phyloP scores from a whole-genome alignment of 2,329 filamentous ascomycete species.

The Alternaria panax region DNA sequence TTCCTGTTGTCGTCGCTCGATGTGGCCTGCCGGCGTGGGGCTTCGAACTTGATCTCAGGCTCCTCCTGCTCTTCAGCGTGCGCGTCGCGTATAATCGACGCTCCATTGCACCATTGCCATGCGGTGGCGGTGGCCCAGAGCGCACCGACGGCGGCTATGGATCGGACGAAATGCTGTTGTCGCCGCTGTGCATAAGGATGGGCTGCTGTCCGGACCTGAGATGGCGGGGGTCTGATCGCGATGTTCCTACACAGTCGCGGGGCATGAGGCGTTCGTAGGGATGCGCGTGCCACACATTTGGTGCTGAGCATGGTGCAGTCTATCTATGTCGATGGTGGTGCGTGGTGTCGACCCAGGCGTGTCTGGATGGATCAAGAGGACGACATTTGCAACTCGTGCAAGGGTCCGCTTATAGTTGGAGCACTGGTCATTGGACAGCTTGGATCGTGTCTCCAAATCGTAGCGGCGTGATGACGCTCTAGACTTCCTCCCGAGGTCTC shows the following conservation, averaged over 20 bases:
- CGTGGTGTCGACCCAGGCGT: conserved; percentile 6
- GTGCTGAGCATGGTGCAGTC: conserved; percentile 41
- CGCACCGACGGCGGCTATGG: conserved; percentile 52
- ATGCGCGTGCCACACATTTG: conserved; percentile 42
- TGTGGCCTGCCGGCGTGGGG: conserved; percentile 61
- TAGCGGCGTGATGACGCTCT: conserved; percentile 17
- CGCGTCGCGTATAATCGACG: conserved; percentile 49
- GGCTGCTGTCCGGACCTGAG: conserved; percentile 35
- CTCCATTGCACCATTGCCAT: conserved; percentile 54
- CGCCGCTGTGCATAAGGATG: conserved; percentile 54
- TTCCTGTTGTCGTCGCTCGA: conserved; percentile 78
- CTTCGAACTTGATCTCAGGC: conserved; percentile 73
- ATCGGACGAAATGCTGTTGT: conserved; percentile 56
- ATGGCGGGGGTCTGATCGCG: conserved; percentile 24
- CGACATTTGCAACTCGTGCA: conserved; percentile 19
- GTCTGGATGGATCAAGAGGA: conserved; percentile 18
- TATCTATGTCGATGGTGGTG: conserved; percentile 8
- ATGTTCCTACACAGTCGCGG: conserved; percentile 39
- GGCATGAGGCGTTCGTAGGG: conserved; percentile 32
- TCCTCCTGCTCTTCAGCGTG: conserved; percentile 61
- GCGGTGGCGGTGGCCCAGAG: conserved; percentile 55
- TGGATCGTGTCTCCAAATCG: conserved; percentile 18
- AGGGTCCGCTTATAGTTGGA: conserved; percentile 12
- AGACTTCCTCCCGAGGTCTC: conserved; percentile 16
- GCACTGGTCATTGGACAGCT: conserved; percentile 21